Percentiles rank a stretch among this genome's conserved stretches.
phyloP scores from a whole-genome alignment of 2,329 filamentous ascomycete species.

The Penicillium nordicum region DNA sequence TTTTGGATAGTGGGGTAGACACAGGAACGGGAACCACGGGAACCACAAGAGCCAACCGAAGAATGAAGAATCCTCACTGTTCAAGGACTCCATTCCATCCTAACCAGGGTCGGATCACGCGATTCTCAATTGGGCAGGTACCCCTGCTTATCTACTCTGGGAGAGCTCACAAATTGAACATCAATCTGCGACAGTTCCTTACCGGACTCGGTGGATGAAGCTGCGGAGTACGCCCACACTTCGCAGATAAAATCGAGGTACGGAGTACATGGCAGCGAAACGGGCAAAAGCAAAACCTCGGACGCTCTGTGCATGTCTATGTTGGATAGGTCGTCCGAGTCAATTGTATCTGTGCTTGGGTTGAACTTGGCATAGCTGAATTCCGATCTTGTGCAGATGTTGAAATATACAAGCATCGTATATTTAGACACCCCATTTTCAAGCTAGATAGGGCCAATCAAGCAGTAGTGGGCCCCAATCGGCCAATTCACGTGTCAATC shows the following conservation, averaged over 20 bases:
- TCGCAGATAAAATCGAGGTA: background rate
- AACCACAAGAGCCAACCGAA: background rate
- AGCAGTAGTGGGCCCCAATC: background rate
- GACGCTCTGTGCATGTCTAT: background rate
- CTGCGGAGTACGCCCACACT: background rate
- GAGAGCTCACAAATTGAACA: background rate
- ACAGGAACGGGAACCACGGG: background rate
- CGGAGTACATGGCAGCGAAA: background rate
- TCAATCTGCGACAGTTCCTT: background rate
- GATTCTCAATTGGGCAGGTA: background rate
- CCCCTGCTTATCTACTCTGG: background rate
- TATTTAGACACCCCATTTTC: background rate
- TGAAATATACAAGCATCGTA: too few species aligned
- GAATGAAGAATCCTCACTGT: background rate
- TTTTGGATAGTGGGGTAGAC: background rate
- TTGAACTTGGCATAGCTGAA: slow-evolving; percentile 1
- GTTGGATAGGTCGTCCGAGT: background rate
- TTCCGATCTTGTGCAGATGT: slow-evolving; percentile 5
- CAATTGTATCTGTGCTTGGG: background rate
- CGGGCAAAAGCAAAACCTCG: background rate
- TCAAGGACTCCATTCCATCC: background rate
- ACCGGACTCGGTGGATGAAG: background rate
- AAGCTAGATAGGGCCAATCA: background rate
- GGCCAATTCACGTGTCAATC: background rate
- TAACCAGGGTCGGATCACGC: background rate